phyloP scores from a whole-genome alignment of 805 yeast species.

The Sporopachydermia quercuum region DNA sequence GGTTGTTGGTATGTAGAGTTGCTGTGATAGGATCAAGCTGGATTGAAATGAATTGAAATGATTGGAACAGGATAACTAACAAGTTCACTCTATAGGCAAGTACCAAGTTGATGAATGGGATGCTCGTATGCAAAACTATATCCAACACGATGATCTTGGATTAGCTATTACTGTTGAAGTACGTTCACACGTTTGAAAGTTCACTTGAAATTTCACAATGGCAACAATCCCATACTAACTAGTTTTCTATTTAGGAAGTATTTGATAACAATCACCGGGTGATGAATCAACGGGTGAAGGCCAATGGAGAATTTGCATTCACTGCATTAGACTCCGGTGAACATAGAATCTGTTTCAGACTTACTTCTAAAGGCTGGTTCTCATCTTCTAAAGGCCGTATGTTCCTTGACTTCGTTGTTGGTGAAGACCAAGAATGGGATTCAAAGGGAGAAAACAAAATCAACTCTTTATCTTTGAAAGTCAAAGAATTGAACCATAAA shows the following conservation, averaged over 20 bases:
- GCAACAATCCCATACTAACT: constrained; percentile 10
- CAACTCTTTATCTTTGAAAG: constrained; percentile 36
- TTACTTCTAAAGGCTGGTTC: constrained; percentile 45
- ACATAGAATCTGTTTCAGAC: constrained; percentile 68
- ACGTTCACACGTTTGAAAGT: constrained; percentile 11
- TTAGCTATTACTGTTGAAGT: constrained; percentile 58
- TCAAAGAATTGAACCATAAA: constrained; percentile 41
- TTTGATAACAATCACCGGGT: constrained; percentile 78
- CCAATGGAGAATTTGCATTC: constrained; percentile 60
- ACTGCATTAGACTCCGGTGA: constrained; percentile 76
- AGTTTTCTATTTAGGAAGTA: constrained; percentile 34
- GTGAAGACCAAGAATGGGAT: constrained; percentile 51
- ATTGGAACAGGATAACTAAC: background rate
- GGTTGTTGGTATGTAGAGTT: constrained; percentile 54
- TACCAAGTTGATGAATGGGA: constrained; percentile 55
- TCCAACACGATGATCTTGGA: constrained; percentile 35
- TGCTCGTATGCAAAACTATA: constrained; percentile 31
- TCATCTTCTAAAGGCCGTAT: constrained; percentile 47
- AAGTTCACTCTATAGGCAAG: constrained; percentile 17
- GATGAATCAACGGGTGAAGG: constrained; percentile 44
- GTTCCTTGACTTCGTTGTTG: constrained; percentile 56
- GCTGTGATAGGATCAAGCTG: background rate
- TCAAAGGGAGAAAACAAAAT: constrained; percentile 41
- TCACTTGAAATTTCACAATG: background rate
- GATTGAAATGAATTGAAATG: background rate